phyloP scores from a whole-genome alignment of 805 yeast genomes.

The Candida oleophila region DNA sequence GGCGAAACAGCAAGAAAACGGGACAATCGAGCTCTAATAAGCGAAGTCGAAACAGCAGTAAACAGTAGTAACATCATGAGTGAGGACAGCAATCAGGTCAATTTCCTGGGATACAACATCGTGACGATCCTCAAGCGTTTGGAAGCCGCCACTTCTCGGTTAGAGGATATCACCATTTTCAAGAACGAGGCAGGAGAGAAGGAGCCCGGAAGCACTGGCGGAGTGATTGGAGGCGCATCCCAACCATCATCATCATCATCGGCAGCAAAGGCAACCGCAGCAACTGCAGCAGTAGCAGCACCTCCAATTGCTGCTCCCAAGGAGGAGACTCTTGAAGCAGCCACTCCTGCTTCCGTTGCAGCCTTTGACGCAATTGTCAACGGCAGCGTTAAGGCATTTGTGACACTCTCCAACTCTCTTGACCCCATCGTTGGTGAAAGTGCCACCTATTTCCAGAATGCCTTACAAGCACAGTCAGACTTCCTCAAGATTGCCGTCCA shows the following conservation, averaged over 20 bases:
- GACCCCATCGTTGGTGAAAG: conserved; percentile 60
- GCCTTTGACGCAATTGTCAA: conserved; percentile 57
- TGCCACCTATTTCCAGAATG: conserved; percentile 47
- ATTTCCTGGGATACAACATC: conserved; percentile 81
- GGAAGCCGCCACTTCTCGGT: conserved; percentile 90
- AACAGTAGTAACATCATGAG: conserved; percentile 8
- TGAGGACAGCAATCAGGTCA: conserved; percentile 40
- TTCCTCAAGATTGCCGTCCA: conserved; percentile 59
- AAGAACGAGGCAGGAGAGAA: conserved; percentile 54
- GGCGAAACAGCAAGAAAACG: neutral
- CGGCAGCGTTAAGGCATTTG: conserved; percentile 59
- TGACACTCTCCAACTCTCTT: conserved; percentile 48
- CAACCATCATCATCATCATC: neutral
- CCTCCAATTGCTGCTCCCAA: conserved; percentile 3
- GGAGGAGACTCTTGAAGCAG: conserved; percentile 11
- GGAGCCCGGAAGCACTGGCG: conserved; percentile 23
- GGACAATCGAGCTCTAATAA: neutral
- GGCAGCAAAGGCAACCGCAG: too few species aligned
- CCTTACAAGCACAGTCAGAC: conserved; percentile 57
- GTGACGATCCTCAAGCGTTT: conserved; percentile 71
- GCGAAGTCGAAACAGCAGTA: conserved; percentile 1
- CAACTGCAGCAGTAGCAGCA: conserved; percentile 4
- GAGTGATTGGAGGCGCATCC: conserved; percentile 6
- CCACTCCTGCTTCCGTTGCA: conserved; percentile 40
- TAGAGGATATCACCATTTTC: conserved; percentile 82